A percentile compares a stretch with the other conserved stretches of the same genome.
Evolutionary conservation across 306 rosid genomes (phyloP).

Genomic region (Trifolium repens): DNA sequence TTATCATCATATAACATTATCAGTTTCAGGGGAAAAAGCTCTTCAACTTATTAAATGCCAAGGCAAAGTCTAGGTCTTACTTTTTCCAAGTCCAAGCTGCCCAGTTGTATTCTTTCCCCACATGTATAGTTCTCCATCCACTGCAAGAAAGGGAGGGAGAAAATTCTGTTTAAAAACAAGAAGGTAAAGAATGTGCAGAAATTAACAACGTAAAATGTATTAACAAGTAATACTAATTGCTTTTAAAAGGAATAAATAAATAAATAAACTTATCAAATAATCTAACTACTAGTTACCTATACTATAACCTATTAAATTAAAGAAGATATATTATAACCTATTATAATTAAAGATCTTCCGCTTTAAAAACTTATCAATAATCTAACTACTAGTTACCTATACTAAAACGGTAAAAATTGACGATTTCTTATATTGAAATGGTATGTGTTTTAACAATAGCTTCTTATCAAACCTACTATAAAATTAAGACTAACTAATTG

Average conservation of each 20-base stretch:
- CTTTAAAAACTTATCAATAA: not conserved
- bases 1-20: not conserved
- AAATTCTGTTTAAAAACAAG: not conserved
- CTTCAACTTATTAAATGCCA: constrained; percentile 29
- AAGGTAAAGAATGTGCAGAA: constrained; percentile 35
- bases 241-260: constrained; percentile 1
- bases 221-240: not conserved
- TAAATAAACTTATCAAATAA: too few relatives aligned
- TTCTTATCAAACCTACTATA: constrained; percentile 12
- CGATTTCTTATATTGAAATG: constrained; percentile 1
- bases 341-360: not conserved
- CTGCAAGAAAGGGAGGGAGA: constrained; percentile 41
- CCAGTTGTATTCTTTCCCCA: constrained; percentile 93
- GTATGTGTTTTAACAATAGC: constrained; percentile 6
- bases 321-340: constrained; percentile 14
- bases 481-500: constrained; percentile 17
- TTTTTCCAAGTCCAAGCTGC: constrained; percentile 96
- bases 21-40: not conserved
- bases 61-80: constrained; percentile 55
- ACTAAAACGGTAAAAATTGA: not conserved
- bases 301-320: too few relatives aligned
- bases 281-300: too few relatives aligned
- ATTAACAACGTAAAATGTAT: constrained; percentile 2
- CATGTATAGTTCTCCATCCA: constrained; percentile 87
- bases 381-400: not conserved